Evolutionary conservation across 2,329 filamentous ascomycete genomes (phyloP).

Genomic region (Lasiodiplodia sp.): DNA sequence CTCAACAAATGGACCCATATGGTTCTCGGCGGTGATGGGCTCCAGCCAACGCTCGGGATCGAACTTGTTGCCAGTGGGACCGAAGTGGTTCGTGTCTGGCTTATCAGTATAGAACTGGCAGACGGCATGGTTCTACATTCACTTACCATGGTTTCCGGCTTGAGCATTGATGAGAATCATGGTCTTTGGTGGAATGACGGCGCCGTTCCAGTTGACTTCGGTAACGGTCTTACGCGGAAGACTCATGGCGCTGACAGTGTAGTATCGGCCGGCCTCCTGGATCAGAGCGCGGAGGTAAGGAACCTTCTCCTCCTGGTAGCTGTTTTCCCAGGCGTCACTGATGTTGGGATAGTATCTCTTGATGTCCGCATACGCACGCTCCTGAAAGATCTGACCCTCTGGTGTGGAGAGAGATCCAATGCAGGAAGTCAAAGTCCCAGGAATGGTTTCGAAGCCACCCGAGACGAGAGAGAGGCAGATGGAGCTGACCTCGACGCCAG

Average conservation of each 20-base stretch:
- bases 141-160: conserved; percentile 60
- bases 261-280: conserved; percentile 62
- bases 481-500: conserved; percentile 60
- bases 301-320: conserved; percentile 56
- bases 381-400: conserved; percentile 60
- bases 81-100: conserved; percentile 59
- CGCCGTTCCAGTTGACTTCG: conserved; percentile 60
- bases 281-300: conserved; percentile 59
- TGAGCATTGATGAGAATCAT: conserved; percentile 65
- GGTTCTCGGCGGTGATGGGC: conserved; percentile 34
- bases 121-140: neutral
- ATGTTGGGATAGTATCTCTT: conserved; percentile 56
- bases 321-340: conserved; percentile 56
- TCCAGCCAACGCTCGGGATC: conserved; percentile 60
- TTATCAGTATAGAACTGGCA: neutral
- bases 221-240: conserved; percentile 60
- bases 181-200: conserved; percentile 59
- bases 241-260: conserved; percentile 62
- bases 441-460: conserved; percentile 63
- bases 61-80: conserved; percentile 54
- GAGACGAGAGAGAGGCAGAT: conserved; percentile 62
- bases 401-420: conserved; percentile 59
- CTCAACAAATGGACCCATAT: conserved; percentile 42
- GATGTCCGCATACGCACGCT: conserved; percentile 62
- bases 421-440: conserved; percentile 60